Evolutionary conservation across 768 basidiomycete species (phyloP).

Genomic region (Terana coerulea): DNA sequence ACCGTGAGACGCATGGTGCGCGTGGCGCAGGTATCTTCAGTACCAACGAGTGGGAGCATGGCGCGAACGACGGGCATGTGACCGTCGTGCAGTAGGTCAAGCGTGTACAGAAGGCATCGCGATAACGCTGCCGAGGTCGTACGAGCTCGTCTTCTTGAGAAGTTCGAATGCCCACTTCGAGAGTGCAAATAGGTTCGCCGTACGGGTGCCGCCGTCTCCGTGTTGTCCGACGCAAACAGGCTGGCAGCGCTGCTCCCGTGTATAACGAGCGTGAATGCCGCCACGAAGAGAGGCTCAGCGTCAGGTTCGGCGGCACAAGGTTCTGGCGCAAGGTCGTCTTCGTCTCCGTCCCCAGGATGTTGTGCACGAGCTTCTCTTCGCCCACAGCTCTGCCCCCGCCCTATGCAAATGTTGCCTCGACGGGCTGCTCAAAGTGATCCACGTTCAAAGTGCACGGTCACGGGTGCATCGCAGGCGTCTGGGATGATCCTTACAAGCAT

Average conservation of each 20-base stretch:
- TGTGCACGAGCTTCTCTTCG: conserved; percentile 22
- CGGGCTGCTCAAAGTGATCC: conserved; percentile 41
- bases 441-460: conserved; percentile 51
- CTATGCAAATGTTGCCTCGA: conserved; percentile 42
- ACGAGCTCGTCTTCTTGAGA: conserved; percentile 38
- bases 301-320: conserved; percentile 25
- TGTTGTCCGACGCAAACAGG: conserved; percentile 12
- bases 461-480: conserved; percentile 44
- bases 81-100: conserved; percentile 51
- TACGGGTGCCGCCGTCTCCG: conserved; percentile 18
- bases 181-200: conserved; percentile 41
- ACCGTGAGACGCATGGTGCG: conserved; percentile 57
- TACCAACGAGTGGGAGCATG: conserved; percentile 51
- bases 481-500: conserved; percentile 35
- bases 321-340: conserved; percentile 19
- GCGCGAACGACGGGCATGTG: conserved; percentile 37
- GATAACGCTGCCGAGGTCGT: conserved; percentile 55
- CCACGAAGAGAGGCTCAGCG: conserved; percentile 54
- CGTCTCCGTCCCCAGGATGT: conserved; percentile 20
- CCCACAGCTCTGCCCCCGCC: conserved; percentile 19
- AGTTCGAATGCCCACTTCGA: conserved; percentile 44
- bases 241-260: conserved; percentile 10
- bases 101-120: conserved; percentile 56
- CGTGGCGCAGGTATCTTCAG: conserved; percentile 65
- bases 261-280: conserved; percentile 45